A percentile compares a stretch with the other conserved stretches of the same genome.
Conservation (phyloP, 106 monocot species). For the Dioscorea zingiberensis region DNA sequence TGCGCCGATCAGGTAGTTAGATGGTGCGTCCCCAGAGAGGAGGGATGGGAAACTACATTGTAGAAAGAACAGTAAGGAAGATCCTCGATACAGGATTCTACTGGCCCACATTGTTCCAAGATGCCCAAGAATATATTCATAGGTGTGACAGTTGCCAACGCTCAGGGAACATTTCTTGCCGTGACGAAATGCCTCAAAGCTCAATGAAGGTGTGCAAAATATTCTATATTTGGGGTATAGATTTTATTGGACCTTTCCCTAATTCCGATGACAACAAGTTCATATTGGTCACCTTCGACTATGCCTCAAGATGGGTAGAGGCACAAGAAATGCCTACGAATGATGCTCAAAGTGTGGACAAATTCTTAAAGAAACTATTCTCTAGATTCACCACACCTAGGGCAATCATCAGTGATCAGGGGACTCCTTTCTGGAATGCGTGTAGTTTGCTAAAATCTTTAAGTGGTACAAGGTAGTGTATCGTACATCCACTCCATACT, state of each 20-base stretch:
- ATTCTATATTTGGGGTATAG: constrained; percentile 4
- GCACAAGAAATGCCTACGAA: background rate
- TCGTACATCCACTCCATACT: background rate
- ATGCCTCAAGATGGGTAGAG: constrained; percentile 2
- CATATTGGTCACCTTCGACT: background rate
- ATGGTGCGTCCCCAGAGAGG: too few species aligned
- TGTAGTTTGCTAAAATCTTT: background rate
- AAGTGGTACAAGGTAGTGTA: background rate
- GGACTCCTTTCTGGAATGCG: background rate
- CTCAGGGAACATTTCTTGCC: too few species aligned
- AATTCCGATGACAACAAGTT: background rate
- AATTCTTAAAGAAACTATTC: background rate
- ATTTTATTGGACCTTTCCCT: constrained; percentile 3
- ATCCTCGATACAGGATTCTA: too few species aligned
- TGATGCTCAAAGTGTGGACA: background rate
- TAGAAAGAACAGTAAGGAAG: too few species aligned
- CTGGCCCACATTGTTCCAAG: too few species aligned
- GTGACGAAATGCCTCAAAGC: background rate
- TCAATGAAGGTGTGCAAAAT: background rate
- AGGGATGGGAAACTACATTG: too few species aligned
- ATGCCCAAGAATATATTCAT: too few species aligned
- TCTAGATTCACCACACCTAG: constrained; percentile 2
- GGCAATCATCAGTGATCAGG: constrained; percentile 3
- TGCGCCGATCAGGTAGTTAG: too few species aligned
- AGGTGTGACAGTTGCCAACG: too few species aligned